Conservation (phyloP, 306 rosid species). For the Vachellia collinsii region DNA sequence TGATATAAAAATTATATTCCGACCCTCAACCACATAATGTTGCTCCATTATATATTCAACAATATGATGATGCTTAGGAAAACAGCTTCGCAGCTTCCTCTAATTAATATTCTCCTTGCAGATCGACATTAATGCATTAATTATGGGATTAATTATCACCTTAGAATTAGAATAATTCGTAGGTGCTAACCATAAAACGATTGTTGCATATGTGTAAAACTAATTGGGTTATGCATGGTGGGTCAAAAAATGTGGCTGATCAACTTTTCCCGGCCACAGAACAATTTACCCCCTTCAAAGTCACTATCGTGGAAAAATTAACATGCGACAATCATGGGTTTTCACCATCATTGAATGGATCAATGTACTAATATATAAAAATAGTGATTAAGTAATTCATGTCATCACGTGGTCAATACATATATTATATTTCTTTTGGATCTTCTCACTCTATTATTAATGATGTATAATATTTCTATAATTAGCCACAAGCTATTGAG, state of each 20-base stretch:
- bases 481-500: conserved; percentile 1
- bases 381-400: background rate
- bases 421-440: background rate
- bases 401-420: conserved; percentile 17
- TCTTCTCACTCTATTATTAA: conserved; percentile 8
- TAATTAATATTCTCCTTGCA: conserved; percentile 9
- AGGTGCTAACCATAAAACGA: background rate
- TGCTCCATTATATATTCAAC: background rate
- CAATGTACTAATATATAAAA: background rate
- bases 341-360: background rate
- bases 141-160: background rate
- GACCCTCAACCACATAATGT: conserved; percentile 11
- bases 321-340: background rate
- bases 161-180: background rate
- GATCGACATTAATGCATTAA: background rate
- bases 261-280: background rate
- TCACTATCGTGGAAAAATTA: background rate
- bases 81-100: conserved; percentile 22
- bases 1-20: conserved; percentile 18
- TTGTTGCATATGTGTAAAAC: background rate
- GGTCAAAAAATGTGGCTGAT: conserved; percentile 39
- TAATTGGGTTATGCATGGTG: conserved; percentile 1
- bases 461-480: conserved; percentile 6
- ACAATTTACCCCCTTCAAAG: conserved; percentile 10
- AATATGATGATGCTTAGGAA: background rate